Evolutionary conservation across 441 rosid genomes (phyloP).

Genomic region (Kokia cookei): DNA sequence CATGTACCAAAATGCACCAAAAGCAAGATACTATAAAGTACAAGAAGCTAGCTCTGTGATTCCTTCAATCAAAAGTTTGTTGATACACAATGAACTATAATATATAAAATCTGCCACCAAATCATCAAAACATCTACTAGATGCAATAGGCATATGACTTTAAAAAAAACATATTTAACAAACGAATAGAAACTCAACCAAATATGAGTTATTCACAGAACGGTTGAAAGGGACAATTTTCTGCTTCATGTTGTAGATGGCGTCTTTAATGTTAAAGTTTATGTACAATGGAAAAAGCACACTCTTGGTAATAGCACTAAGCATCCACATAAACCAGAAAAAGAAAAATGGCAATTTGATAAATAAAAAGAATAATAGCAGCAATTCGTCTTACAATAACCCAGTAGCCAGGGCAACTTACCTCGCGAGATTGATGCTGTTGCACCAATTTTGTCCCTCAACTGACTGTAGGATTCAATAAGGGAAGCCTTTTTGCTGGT

Average conservation of each 20-base stretch:
- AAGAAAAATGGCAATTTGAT: neutral
- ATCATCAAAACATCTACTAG: neutral
- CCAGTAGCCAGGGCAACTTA: constrained; percentile 16
- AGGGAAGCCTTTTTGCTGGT: constrained; percentile 83
- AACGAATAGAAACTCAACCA: neutral
- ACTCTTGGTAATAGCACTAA: neutral
- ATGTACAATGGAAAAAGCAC: neutral
- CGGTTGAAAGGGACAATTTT: neutral
- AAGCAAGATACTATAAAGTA: neutral
- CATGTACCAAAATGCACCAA: neutral
- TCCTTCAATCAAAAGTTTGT: neutral
- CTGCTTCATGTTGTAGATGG: neutral
- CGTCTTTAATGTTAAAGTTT: neutral
- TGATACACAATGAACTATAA: neutral
- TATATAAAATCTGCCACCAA: neutral
- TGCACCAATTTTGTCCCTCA: constrained; percentile 69
- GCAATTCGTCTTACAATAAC: neutral
- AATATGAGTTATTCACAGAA: neutral
- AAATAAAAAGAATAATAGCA: neutral
- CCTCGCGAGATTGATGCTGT: constrained; percentile 73
- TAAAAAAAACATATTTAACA: neutral
- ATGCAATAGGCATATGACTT: neutral
- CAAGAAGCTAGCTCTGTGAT: neutral
- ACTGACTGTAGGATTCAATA: constrained; percentile 51
- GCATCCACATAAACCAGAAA: neutral